These are phyloP conservation scores for Termitomyces sp. DNA, from an alignment of 768 basidiomycete species.

Conservation along the genomic window DNA sequence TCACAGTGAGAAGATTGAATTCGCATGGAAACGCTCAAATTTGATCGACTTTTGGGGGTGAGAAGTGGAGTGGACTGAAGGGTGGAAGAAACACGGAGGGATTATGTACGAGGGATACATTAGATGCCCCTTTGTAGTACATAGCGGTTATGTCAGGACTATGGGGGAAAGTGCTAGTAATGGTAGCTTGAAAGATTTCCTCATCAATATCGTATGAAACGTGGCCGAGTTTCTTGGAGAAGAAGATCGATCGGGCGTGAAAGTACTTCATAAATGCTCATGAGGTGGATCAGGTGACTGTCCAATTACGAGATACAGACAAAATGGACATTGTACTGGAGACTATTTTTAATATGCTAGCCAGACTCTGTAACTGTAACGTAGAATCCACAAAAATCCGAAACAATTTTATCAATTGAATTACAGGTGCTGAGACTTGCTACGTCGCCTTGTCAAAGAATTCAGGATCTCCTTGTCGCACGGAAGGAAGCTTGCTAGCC, in stretches of 20 bases:
- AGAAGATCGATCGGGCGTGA: not conserved
- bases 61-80: not conserved
- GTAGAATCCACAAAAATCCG: not conserved
- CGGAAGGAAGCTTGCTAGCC: not conserved
- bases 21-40: not conserved
- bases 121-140: not conserved
- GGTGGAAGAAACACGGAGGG: not conserved
- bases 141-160: not conserved
- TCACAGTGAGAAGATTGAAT: slow-evolving; percentile 27
- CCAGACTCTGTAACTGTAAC: not conserved
- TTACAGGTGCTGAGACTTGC: not conserved
- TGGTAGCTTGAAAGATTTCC: not conserved
- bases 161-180: not conserved
- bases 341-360: not conserved
- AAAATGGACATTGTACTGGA: not conserved
- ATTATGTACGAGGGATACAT: not conserved
- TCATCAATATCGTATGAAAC: not conserved
- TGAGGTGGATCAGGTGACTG: not conserved
- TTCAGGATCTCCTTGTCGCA: not conserved
- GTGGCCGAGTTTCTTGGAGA: not conserved
- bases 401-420: not conserved
- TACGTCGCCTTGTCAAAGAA: not conserved
- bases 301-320: not conserved
- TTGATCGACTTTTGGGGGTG: not conserved
- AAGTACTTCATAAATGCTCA: not conserved